These are phyloP conservation scores for Phytopythium litorale DNA, from an alignment of 352 stramenopile species.

Conservation along the genomic window DNA sequence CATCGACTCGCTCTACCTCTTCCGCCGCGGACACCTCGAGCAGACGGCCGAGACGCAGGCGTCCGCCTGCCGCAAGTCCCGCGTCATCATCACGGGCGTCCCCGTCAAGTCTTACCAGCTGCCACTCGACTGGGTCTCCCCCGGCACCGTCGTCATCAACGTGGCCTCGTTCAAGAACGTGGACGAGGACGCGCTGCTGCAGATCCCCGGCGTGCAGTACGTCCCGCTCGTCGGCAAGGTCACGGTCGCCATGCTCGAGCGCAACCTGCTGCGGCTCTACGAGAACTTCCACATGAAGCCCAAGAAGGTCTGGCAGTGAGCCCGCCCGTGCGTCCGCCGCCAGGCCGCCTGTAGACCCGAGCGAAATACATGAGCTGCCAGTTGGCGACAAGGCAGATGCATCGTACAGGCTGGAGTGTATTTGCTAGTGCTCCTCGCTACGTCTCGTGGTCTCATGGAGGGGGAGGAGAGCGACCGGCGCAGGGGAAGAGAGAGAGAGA, in stretches of 20 bases:
- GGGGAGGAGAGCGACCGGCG: too few species aligned
- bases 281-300: conserved; percentile 94
- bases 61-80: conserved; percentile 85
- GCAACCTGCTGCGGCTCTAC: conserved; percentile 95
- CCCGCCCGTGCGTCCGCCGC: too few species aligned
- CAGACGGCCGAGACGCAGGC: conserved; percentile 82
- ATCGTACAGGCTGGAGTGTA: neutral
- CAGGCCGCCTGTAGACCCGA: neutral
- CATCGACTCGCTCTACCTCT: conserved; percentile 95
- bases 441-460: neutral
- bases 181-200: conserved; percentile 87
- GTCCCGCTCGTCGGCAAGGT: conserved; percentile 96
- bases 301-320: conserved; percentile 82
- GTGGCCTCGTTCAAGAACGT: conserved; percentile 96
- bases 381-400: neutral
- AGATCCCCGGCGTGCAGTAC: conserved; percentile 92
- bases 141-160: conserved; percentile 94
- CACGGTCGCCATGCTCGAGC: conserved; percentile 95
- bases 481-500: too few species aligned
- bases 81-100: conserved; percentile 95
- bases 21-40: conserved; percentile 89
- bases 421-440: neutral
- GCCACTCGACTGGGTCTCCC: conserved; percentile 88
- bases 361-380: conserved; percentile 1
- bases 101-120: conserved; percentile 93